Base-by-base conservation (phyloP, 176 grass and related monocot species). In the Eleusine indica region DNA sequence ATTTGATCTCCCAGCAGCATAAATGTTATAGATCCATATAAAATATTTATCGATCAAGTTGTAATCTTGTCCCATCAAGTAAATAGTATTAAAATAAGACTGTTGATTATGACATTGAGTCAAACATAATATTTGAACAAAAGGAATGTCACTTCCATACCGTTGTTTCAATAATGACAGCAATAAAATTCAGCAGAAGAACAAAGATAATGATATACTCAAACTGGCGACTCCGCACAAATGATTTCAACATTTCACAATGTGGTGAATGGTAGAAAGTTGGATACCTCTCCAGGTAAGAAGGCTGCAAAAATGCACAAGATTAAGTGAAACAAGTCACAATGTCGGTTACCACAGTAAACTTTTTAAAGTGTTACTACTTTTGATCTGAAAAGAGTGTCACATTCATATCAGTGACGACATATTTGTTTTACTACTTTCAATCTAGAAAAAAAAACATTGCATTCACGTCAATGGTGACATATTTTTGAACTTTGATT, bases 81-180 rank as follows among this genome's bases (percentile, higher is more conserved):
- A 86, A 80, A 57, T 60, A 76, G 56, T 81, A 82, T 47, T n/a
- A 65, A 38, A 77, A 44, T 22, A 70, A 22, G 69, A 61, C 1
- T 63, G 1, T 57, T 7, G 41, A 78, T 74, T 78, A 35, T 53
- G 21, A 83, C 84, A 66, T 21, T 53, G n/a, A 46, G 12, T 74
- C 19, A 83, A 87, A 37, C 29, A 18, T 65, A 83, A 77, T 74
- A 82, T 70, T 63, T 66, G 22, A 51, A 51, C 22, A 72, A 39
- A 79, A 77, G 37, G 56, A 84, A 68, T 76, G 67, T 9, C 86
- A 75, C 12, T 69, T 32, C 4, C 84, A 65, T 94, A 98, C 96
- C 89, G 85, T 94, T 87, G 96, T 98, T 91, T 98, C 96, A 85
- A 95, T 98, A 79, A 95, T 54, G 83, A 98, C 96, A 73, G 96